These are phyloP conservation scores for Backusella psychrophila DNA, from an alignment of 192 early-diverging fungal species.

Conservation along the genomic window DNA sequence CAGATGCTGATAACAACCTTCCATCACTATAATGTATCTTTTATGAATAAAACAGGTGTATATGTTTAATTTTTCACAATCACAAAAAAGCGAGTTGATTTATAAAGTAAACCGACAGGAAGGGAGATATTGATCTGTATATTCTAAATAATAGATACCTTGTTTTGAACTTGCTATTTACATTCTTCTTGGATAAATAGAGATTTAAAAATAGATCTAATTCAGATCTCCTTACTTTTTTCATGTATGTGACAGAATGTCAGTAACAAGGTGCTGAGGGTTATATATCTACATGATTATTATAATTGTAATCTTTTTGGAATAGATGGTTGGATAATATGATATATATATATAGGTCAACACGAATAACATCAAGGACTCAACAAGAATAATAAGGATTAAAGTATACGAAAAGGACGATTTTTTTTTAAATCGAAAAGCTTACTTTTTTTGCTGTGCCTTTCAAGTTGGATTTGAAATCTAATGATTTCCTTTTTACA, in stretches of 20 bases:
- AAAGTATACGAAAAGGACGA: not conserved
- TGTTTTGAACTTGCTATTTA: not conserved
- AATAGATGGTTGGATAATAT: not conserved
- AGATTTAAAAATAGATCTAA: not conserved
- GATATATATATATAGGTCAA: not conserved
- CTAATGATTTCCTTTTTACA: not conserved
- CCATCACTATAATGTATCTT: not conserved
- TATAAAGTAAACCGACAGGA: not conserved
- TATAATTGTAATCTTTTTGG: not conserved
- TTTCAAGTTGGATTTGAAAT: not conserved
- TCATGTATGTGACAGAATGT: not conserved
- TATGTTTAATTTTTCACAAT: not conserved
- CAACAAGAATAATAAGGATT: not conserved
- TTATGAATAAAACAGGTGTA: not conserved
- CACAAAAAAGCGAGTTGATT: not conserved
- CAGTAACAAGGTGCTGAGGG: not conserved
- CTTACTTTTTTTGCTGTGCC: not conserved
- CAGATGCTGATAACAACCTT: not conserved
- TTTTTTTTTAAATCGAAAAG: not conserved
- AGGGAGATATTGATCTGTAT: not conserved
- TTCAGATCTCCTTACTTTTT: not conserved
- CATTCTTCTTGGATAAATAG: not conserved
- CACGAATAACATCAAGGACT: not conserved
- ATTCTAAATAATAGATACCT: not conserved
- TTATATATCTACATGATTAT: not conserved